phyloP scores from a whole-genome alignment of 805 yeast genomes.

The Clavispora fructus region DNA sequence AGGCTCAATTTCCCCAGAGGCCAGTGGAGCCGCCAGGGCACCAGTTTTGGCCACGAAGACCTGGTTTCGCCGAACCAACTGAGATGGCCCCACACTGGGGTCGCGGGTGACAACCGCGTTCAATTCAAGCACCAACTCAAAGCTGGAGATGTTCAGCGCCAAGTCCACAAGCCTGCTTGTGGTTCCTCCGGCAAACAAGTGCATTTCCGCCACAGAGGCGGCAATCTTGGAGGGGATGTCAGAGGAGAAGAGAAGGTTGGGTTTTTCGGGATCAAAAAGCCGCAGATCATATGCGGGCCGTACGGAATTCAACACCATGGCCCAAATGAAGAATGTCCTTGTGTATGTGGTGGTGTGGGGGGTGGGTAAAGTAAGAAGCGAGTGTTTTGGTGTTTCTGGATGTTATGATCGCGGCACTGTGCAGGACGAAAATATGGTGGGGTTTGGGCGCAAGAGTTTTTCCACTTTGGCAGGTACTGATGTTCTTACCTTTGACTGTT shows the following conservation, averaged over 20 bases:
- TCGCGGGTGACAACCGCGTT: slow-evolving; percentile 31
- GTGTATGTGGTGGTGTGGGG: neutral
- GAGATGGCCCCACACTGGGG: slow-evolving; percentile 24
- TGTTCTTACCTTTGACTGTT: too few species aligned
- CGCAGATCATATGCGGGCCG: slow-evolving; percentile 1
- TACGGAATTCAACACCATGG: slow-evolving; percentile 1
- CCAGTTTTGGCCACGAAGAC: slow-evolving; percentile 26
- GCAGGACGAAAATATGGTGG: neutral
- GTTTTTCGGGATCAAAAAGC: slow-evolving; percentile 27
- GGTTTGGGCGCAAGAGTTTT: too few species aligned
- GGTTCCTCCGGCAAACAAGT: slow-evolving; percentile 8
- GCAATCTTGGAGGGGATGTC: slow-evolving; percentile 25
- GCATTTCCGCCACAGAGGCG: slow-evolving; percentile 13
- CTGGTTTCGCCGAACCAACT: slow-evolving; percentile 29
- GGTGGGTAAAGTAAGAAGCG: neutral
- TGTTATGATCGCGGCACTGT: neutral
- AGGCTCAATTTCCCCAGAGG: neutral
- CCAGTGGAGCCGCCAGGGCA: neutral
- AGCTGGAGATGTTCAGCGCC: slow-evolving; percentile 11
- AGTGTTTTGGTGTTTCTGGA: neutral
- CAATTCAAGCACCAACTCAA: slow-evolving; percentile 29
- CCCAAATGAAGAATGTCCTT: neutral
- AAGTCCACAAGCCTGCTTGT: slow-evolving; percentile 12
- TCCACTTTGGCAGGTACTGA: too few species aligned
- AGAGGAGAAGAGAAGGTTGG: slow-evolving; percentile 35